phyloP scores from a whole-genome alignment of 352 stramenopile species.

The Phytophthora sojae region DNA sequence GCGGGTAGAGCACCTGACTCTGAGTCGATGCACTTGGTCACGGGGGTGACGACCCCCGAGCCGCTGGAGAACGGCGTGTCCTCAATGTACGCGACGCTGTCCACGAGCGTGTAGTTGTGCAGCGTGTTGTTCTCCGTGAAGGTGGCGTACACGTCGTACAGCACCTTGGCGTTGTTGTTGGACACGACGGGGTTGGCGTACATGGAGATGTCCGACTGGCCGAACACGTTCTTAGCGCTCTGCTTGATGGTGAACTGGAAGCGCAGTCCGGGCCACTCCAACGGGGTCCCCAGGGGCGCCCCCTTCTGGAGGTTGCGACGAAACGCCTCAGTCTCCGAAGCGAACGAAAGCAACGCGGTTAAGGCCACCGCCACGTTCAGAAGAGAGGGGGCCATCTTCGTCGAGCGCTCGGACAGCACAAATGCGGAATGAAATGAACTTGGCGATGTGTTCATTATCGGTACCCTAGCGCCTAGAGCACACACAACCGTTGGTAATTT shows the following conservation, averaged over 20 bases:
- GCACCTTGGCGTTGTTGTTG: slow-evolving; percentile 29
- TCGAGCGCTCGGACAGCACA: neutral
- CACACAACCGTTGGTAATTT: neutral
- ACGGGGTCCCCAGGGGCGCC: slow-evolving; percentile 12
- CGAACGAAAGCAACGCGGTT: slow-evolving; percentile 5
- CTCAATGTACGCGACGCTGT: slow-evolving; percentile 32
- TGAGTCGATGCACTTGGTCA: slow-evolving; percentile 13
- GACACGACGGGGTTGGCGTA: slow-evolving; percentile 37
- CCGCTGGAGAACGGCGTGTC: slow-evolving; percentile 4
- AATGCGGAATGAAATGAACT: neutral
- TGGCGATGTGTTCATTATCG: neutral
- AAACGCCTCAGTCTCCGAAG: neutral
- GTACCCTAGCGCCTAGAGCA: neutral
- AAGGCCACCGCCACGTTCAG: slow-evolving; percentile 9
- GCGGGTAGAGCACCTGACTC: slow-evolving; percentile 5
- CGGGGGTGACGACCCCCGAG: slow-evolving; percentile 5
- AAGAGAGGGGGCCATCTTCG: slow-evolving; percentile 9
- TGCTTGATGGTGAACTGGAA: slow-evolving; percentile 45
- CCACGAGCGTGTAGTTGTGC: slow-evolving; percentile 44
- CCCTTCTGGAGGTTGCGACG: slow-evolving; percentile 9
- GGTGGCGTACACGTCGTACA: slow-evolving; percentile 41
- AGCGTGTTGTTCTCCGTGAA: slow-evolving; percentile 23
- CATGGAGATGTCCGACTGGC: slow-evolving; percentile 37
- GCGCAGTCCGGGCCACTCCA: slow-evolving; percentile 35
- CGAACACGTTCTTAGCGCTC: slow-evolving; percentile 32